Evolutionary conservation across 2,329 filamentous ascomycete species (phyloP), one percentile per base, ranked within the genome.

Genomic region (Alternaria brassicicola): DNA sequence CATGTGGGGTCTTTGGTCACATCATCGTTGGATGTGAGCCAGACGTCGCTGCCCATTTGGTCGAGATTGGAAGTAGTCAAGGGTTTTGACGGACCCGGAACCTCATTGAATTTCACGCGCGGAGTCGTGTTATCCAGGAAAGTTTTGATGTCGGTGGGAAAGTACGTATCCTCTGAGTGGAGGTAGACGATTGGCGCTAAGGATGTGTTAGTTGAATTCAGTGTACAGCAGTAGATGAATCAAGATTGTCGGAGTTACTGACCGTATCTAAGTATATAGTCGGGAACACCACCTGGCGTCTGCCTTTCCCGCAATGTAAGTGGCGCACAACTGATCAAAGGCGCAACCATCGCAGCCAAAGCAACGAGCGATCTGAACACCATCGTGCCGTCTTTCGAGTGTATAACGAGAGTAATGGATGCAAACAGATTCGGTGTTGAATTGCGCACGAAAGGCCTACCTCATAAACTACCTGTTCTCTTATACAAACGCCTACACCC

Each of bases 121-220:
- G 80, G 79, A 12, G 72, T 70, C 0, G 77, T 78, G 62, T 83
- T 74, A 8, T 66, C 57, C 43, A 83, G 64, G 55, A 82, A 80
- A 0, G 72, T 67, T 21, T 68, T 64, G 38, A 83, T 69, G 63
- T 82, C 79, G 5, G 81, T 78, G 0, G 81, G 81, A 31, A 72
- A 64, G 62, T 82, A 82, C 13, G 65, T 63, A 13, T 83, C 81
- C 23, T 65, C 57, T 7, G 77, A 76, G 67, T 81, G 73, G 6
- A 83, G 76, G 56, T 80, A 80, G 31, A 82, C 76, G 9, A 82
- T 62, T 1, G 81, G 81, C 12, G 81, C 81, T 77, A 49, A 36
- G 19, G 10, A 6, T 8, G 15, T 25, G 41, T 73, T 30, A 69
- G 62, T 38, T 3, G 13, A 19, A 31, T 19, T 38, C 9, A 3